Conservation (phyloP, 768 basidiomycete genomes). For the Naganishia antarctica region DNA sequence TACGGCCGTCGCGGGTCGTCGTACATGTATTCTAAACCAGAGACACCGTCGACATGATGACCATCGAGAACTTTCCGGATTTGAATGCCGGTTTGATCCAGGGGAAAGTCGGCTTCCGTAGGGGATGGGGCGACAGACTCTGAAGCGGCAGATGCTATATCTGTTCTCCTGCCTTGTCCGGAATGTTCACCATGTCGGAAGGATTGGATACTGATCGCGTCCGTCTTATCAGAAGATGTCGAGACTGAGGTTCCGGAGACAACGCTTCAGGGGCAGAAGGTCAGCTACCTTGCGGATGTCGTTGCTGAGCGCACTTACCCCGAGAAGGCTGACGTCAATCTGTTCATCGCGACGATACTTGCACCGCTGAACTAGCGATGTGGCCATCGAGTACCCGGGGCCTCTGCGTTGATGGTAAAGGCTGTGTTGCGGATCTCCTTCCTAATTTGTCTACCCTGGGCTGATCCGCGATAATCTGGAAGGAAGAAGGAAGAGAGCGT, state of each 20-base stretch:
- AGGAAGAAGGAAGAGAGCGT: too few species aligned
- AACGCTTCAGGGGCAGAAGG: not conserved
- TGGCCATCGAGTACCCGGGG: not conserved
- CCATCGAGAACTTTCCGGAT: not conserved
- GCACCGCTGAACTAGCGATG: not conserved
- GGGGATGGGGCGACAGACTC: slow-evolving; percentile 16
- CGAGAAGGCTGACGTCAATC: slow-evolving; percentile 24
- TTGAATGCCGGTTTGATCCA: not conserved
- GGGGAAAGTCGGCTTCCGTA: slow-evolving; percentile 5
- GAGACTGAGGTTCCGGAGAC: not conserved
- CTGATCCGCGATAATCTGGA: too few species aligned
- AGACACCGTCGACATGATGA: not conserved
- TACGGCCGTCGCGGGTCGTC: slow-evolving; percentile 29
- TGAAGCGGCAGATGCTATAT: not conserved
- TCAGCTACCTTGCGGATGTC: not conserved
- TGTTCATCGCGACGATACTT: slow-evolving; percentile 10
- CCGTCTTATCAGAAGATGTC: slow-evolving; percentile 8
- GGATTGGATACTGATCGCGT: not conserved
- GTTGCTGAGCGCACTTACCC: slow-evolving; percentile 17
- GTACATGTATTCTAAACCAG: slow-evolving; percentile 22
- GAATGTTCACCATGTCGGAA: not conserved
- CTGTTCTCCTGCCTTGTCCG: slow-evolving; percentile 11
- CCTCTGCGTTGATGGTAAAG: not conserved
- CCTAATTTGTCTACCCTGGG: too few species aligned
- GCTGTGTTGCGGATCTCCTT: too few species aligned